Evolutionary conservation across 1,284 basidiomycete genomes (phyloP), one percentile per base, ranked within the genome.

Genomic region (Fistulinella staudtii): DNA sequence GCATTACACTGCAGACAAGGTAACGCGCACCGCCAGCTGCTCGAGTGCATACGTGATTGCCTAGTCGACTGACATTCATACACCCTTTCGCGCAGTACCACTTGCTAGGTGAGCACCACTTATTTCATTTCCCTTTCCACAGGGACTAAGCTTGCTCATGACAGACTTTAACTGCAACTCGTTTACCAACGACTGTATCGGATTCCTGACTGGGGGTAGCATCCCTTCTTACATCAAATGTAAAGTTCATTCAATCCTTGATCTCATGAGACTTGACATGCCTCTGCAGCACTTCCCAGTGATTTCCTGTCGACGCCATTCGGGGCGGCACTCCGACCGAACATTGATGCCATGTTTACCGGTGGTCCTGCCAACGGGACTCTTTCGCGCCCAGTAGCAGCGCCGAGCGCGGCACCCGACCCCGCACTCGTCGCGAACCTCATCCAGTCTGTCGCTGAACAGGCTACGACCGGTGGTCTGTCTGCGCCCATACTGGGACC

Each of bases 291-390:
- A 47, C 73, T 94, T 0, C 91, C 93, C 0, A 77, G 80, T 9
- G 91, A 95, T 55, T 94, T 96, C 64, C 76, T 96, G 18, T 84
- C 89, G 1, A 95, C 93, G 0, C 89, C 93, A 0, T 90, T 96
- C 50, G 93, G 93, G 6, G 79, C 80, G n/a, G 80, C 85, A 3
- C 73, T 95, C 30, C 79, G 85, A 2, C 92, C 92, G 0, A 90
- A 85, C 31, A 94, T 96, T 50, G 92, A 95, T 57, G 73, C 79
- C 39, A 92, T 93, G 89, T 93, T 82, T 65, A 70, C 78, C 18
- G 72, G 77, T 73, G 79, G 22, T 51, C 68, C 11, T 62, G 75
- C 9, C 6, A 61, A 68, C 2, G 65, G 59, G 37, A 57, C 71
- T 17, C 63, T 76, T 0, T 63, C 73, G 1, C 66, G 74, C 9